These are phyloP conservation scores for Dianthus caryophyllus DNA, from an alignment of 148 eudicot genomes.

Conservation along the genomic window DNA sequence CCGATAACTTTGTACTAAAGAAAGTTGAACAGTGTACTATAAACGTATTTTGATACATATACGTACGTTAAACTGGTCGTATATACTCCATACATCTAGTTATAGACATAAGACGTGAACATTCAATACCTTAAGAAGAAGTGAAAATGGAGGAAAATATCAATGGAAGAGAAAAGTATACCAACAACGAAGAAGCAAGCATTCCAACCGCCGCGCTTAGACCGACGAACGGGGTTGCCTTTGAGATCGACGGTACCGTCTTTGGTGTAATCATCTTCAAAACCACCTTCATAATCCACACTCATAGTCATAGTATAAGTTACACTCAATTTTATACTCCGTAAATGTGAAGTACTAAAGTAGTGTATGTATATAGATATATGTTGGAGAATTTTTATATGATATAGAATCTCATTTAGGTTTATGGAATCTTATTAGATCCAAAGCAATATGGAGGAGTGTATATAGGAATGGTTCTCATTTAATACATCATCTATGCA, in stretches of 20 bases:
- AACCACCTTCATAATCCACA: slow-evolving; percentile 28
- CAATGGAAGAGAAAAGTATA: slow-evolving; percentile 15
- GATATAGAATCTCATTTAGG: too few relatives aligned
- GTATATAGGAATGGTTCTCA: background rate
- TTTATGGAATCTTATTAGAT: too few relatives aligned
- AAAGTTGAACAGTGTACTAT: too few relatives aligned
- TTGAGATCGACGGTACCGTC: slow-evolving; percentile 72
- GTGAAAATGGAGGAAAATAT: background rate
- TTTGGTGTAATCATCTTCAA: slow-evolving; percentile 39
- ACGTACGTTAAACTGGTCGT: too few relatives aligned
- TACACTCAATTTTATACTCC: background rate
- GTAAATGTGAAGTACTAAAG: background rate
- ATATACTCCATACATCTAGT: too few relatives aligned
- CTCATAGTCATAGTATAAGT: slow-evolving; percentile 12
- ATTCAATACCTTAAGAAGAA: too few relatives aligned
- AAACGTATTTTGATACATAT: too few relatives aligned
- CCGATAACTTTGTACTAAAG: too few relatives aligned
- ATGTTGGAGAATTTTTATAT: background rate
- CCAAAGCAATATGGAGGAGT: background rate
- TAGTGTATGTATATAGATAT: background rate
- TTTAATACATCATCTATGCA: background rate
- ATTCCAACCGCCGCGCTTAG: slow-evolving; percentile 56
- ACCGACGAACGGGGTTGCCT: slow-evolving; percentile 51
- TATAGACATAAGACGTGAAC: too few relatives aligned
- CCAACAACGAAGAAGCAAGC: slow-evolving; percentile 70